A percentile compares a stretch with the other conserved stretches of the same genome.
Conservation (phyloP, 2,329 filamentous ascomycete genomes). For the Aspergillus sp. region DNA sequence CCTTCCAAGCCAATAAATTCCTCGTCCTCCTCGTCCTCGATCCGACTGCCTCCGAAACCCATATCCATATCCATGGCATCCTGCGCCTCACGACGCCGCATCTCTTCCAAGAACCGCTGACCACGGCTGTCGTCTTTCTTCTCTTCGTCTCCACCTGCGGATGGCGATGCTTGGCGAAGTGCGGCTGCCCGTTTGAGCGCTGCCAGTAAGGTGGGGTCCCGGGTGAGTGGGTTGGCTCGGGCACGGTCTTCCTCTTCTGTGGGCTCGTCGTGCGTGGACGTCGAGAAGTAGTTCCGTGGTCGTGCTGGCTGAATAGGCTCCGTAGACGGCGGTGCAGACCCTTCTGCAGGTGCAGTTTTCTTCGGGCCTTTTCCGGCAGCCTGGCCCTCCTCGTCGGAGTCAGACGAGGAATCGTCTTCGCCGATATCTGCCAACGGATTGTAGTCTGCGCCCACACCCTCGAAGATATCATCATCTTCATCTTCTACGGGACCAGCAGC, state of each 20-base stretch:
- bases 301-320: constrained; percentile 11
- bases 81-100: constrained; percentile 53
- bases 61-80: constrained; percentile 90
- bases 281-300: constrained; percentile 44
- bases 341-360: neutral
- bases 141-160: constrained; percentile 38
- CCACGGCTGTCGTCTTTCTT: constrained; percentile 61
- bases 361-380: constrained; percentile 10
- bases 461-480: constrained; percentile 58
- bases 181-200: constrained; percentile 78
- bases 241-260: constrained; percentile 37
- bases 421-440: constrained; percentile 51
- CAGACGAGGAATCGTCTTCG: constrained; percentile 42
- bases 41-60: constrained; percentile 82
- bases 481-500: constrained; percentile 27
- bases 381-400: constrained; percentile 34
- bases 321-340: constrained; percentile 1
- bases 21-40: constrained; percentile 81
- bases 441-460: constrained; percentile 53
- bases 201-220: constrained; percentile 72
- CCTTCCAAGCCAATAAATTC: constrained; percentile 57
- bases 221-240: constrained; percentile 43
- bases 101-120: constrained; percentile 65
- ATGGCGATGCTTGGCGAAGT: constrained; percentile 44
- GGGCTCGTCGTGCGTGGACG: constrained; percentile 42